Percentiles rank a stretch among this genome's conserved stretches.
Conservation (phyloP, 495 filamentous ascomycete species). For the Trichoderma erinaceum region DNA sequence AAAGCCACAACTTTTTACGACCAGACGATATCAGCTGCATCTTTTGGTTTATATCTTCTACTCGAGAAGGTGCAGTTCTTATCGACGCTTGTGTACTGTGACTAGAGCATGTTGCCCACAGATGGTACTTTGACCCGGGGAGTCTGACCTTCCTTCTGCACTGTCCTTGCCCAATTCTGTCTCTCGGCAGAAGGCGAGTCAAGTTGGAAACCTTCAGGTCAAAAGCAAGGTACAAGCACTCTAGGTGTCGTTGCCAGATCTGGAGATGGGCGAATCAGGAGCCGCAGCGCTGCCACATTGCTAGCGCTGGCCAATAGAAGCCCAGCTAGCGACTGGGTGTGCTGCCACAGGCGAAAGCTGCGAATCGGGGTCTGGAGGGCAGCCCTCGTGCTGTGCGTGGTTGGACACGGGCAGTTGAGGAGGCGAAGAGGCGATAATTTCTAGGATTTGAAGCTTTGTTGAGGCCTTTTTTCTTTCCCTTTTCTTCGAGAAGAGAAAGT, state of each 20-base stretch:
- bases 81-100: background rate
- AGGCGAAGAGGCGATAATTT: background rate
- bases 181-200: background rate
- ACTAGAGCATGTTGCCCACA: background rate
- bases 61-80: background rate
- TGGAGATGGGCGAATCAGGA: background rate
- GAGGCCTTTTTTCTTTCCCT: background rate
- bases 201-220: background rate
- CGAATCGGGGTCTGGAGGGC: background rate
- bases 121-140: background rate
- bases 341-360: background rate
- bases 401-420: background rate
- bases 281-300: background rate
- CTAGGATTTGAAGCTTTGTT: background rate
- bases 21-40: background rate
- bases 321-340: background rate
- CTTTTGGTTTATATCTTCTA: background rate
- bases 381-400: background rate
- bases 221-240: background rate
- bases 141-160: background rate
- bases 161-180: background rate
- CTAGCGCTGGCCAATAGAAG: conserved; percentile 3
- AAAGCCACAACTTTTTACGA: background rate
- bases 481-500: background rate
- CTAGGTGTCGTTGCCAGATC: background rate